These are phyloP conservation scores for Fusarium bactridioides DNA, from an alignment of 2,329 filamentous ascomycete species.

Conservation along the genomic window DNA sequence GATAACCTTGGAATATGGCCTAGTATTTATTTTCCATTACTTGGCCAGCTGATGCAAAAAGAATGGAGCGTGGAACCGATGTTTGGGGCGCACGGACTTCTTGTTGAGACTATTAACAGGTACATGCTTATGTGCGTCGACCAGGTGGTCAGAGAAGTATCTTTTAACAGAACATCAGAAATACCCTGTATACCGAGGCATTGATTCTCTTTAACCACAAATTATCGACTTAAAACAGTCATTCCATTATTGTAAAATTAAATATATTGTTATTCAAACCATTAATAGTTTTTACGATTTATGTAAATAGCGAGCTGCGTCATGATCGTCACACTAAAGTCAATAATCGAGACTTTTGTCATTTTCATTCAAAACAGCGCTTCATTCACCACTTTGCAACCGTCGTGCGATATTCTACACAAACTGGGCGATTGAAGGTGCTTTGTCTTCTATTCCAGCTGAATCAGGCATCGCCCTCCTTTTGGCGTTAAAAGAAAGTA, in stretches of 20 bases:
- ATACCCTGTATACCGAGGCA: neutral
- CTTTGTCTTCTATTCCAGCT: neutral
- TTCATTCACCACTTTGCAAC: fast-evolving
- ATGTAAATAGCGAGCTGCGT: too few species aligned
- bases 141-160: fast-evolving
- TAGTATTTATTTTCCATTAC: neutral
- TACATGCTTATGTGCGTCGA: fast-evolving
- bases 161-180: fast-evolving
- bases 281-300: fast-evolving
- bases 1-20: fast-evolving
- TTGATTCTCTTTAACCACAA: neutral
- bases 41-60: neutral
- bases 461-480: neutral
- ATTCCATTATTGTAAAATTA: fast-evolving
- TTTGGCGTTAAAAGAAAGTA: neutral
- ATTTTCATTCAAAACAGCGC: fast-evolving
- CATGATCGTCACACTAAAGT: fast-evolving
- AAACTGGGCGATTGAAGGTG: too few species aligned
- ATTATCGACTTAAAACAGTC: fast-evolving
- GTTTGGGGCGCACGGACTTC: too few species aligned
- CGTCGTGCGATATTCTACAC: too few species aligned
- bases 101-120: neutral
- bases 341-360: fast-evolving
- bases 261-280: fast-evolving
- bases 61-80: too few species aligned